phyloP scores from a whole-genome alignment of 768 basidiomycete genomes.

The Candolleomyces aberdarensis region DNA sequence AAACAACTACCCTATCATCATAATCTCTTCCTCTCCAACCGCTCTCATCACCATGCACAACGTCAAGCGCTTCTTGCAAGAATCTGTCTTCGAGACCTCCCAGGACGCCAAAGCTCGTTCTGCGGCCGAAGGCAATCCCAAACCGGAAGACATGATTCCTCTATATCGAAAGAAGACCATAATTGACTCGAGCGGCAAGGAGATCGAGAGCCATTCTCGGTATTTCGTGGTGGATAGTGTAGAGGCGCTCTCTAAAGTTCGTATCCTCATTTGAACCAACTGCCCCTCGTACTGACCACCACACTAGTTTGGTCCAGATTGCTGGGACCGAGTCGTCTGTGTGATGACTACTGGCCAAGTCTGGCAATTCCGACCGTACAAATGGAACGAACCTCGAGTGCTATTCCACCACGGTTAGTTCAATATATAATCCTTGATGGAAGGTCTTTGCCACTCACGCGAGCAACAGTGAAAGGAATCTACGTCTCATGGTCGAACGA shows the following conservation, averaged over 20 bases:
- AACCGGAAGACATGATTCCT: slow-evolving; percentile 82
- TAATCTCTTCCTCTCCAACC: slow-evolving; percentile 95
- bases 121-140: slow-evolving; percentile 65
- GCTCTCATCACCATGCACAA: slow-evolving; percentile 98
- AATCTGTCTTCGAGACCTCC: slow-evolving; percentile 79
- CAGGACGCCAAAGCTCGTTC: slow-evolving; percentile 70
- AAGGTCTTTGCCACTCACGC: neutral
- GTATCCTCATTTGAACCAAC: neutral
- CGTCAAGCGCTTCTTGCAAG: slow-evolving; percentile 90
- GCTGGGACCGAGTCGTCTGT: slow-evolving; percentile 96
- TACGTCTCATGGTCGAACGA: slow-evolving; percentile 96
- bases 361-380: slow-evolving; percentile 97
- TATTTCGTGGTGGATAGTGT: slow-evolving; percentile 92
- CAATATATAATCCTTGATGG: neutral
- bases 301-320: slow-evolving; percentile 71
- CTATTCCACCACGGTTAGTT: slow-evolving; percentile 86
- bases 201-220: slow-evolving; percentile 51
- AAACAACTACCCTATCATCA: slow-evolving; percentile 86
- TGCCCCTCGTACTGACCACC: neutral
- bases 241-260: slow-evolving; percentile 79
- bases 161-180: slow-evolving; percentile 81
- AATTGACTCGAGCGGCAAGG: slow-evolving; percentile 63
- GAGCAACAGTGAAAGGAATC: slow-evolving; percentile 79
- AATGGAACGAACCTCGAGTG: slow-evolving; percentile 91
- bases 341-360: slow-evolving; percentile 98